Percentiles rank a stretch among this genome's conserved stretches.
Evolutionary conservation across 2,329 filamentous ascomycete genomes (phyloP).

Genomic region (Arthrinium puccinioides): DNA sequence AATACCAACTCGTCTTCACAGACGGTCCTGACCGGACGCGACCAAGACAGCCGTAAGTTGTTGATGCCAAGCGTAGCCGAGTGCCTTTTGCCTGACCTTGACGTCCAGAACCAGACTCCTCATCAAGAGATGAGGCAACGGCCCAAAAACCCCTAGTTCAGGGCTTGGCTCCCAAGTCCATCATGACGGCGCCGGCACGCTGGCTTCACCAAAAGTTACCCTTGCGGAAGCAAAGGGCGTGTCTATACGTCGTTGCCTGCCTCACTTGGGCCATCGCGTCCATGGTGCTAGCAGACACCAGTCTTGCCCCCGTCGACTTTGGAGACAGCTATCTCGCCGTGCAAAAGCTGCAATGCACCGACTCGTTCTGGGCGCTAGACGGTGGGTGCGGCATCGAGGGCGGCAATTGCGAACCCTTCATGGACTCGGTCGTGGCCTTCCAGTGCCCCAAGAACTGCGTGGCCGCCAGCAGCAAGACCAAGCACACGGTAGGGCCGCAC

Average conservation of each 20-base stretch:
- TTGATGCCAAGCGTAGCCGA: no score
- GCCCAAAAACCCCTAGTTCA: background rate
- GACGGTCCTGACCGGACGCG: no score
- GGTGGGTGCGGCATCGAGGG: constrained; percentile 49
- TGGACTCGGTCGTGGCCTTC: constrained; percentile 43
- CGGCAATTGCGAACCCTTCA: constrained; percentile 48
- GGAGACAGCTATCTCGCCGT: constrained; percentile 2
- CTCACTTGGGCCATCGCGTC: constrained; percentile 30
- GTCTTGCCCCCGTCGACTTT: constrained; percentile 2
- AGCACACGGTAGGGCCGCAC: constrained; percentile 47
- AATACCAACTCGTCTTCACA: no score
- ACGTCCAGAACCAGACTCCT: no score
- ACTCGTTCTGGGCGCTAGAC: constrained; percentile 45
- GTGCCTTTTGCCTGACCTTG: no score
- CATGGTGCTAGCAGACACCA: constrained; percentile 5
- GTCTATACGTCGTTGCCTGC: constrained; percentile 1
- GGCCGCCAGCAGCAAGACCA: constrained; percentile 27
- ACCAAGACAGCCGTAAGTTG: no score
- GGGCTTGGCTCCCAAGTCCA: background rate
- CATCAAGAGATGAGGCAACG: no score
- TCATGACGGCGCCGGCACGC: background rate
- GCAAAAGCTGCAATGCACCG: constrained; percentile 36
- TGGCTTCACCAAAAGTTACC: constrained; percentile 2
- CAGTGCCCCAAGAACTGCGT: constrained; percentile 52
- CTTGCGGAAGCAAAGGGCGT: background rate